Evolutionary conservation across 1,139 yeast genomes (phyloP), one percentile per base, ranked within the genome.

Genomic region (Suhomyces anneliseae): DNA sequence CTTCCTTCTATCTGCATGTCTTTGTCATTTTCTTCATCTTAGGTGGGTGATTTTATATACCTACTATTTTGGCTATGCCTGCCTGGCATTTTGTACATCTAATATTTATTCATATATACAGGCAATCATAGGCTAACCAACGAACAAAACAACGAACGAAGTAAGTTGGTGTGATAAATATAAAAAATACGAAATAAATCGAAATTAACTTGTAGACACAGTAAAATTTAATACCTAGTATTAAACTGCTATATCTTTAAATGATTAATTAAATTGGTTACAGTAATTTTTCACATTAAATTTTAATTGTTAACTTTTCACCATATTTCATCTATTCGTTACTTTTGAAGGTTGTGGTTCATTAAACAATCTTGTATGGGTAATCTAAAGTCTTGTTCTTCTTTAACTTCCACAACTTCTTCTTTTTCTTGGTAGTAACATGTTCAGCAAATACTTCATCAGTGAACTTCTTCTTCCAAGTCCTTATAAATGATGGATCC

Each of bases 401-500:
- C 62, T 95, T 83, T 57, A 75, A 64, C 65, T 88, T 85, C 98
- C 98, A 90, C 52, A 87, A 79, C 73, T 87, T 88, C 81, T 86
- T 86, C 82, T 88, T 89, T 75, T 82, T 86, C 72, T 86, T 87
- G 15, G 88, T 87, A 5, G 82, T 79, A 26, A 83, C 83, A 66
- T 90, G 95, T 60, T 90, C 97, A 27, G 86, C 96, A 68, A 87
- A 90, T 51, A 86, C 82, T 56, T 90, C 93, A 52, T 86, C 92
- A 64, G 97, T 88, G 54, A 82, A 67, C 56, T 81, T 74, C 59
- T 78, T 78, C 67, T 92, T 93, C 78, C 90, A 93, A 36, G 70
- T 68, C 54, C 93, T 81, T 52, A 93, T 90, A 59, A 92, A 93
- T 38, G 82, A 73, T 1, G 99, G 99, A 62, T 93, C 99, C 99